Conservation (phyloP, 352 stramenopile genomes). For the Phytophthora uliginosa region DNA sequence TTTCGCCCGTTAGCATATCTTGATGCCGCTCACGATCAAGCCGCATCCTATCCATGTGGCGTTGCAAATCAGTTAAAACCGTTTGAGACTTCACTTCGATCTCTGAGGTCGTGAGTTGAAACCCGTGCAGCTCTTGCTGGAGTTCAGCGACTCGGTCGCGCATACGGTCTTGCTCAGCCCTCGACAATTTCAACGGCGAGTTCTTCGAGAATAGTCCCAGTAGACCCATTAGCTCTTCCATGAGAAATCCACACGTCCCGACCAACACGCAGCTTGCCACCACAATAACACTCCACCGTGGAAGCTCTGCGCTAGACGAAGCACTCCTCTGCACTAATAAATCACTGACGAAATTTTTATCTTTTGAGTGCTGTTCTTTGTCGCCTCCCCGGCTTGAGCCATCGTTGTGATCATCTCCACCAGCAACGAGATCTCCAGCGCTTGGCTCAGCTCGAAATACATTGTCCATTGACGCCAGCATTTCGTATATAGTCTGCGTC, state of each 20-base stretch:
- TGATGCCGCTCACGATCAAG: slow-evolving; percentile 65
- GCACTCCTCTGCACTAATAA: neutral
- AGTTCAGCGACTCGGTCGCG: slow-evolving; percentile 52
- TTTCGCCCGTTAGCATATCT: slow-evolving; percentile 70
- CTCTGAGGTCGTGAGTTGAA: slow-evolving; percentile 52
- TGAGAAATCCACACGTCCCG: slow-evolving; percentile 61
- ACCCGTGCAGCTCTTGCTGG: slow-evolving; percentile 63
- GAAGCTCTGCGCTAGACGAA: slow-evolving; percentile 26
- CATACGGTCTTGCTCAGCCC: slow-evolving; percentile 55
- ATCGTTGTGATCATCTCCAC: slow-evolving; percentile 18
- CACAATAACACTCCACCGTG: slow-evolving; percentile 57
- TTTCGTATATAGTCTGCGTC: slow-evolving; percentile 32
- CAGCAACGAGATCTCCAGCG: slow-evolving; percentile 13
- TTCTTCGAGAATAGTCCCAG: slow-evolving; percentile 43
- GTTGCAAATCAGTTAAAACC: slow-evolving; percentile 60
- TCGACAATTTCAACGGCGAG: slow-evolving; percentile 38
- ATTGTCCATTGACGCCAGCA: slow-evolving; percentile 31
- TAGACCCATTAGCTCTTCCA: slow-evolving; percentile 59
- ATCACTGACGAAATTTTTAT: neutral
- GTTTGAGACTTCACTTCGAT: slow-evolving; percentile 70
- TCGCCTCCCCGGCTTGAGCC: slow-evolving; percentile 14
- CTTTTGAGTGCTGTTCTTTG: slow-evolving; percentile 3
- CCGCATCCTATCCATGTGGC: slow-evolving; percentile 58
- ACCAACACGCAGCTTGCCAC: slow-evolving; percentile 50
- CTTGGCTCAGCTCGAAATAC: neutral